A percentile compares a stretch with the other conserved stretches of the same genome.
Conservation (phyloP, 345 rosid species). For the Populus ilicifolia region DNA sequence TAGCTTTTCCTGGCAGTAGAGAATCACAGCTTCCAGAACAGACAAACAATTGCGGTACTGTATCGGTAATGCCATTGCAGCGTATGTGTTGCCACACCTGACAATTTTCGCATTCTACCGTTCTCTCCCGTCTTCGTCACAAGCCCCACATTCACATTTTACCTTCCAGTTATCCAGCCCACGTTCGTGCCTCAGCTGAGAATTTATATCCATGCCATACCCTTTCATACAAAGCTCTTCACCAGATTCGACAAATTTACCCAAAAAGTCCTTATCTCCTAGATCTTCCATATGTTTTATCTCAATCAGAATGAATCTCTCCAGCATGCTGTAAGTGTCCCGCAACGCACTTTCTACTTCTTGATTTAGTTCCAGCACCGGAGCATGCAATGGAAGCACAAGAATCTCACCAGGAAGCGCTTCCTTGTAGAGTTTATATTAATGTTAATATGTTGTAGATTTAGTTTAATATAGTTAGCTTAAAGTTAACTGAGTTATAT, state of each 20-base stretch:
- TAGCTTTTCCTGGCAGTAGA: slow-evolving; percentile 33
- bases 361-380: slow-evolving; percentile 59
- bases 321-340: slow-evolving; percentile 66
- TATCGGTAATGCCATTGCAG: slow-evolving; percentile 63
- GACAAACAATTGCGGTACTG: slow-evolving; percentile 67
- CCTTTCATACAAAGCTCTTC: slow-evolving; percentile 51
- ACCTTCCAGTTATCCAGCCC: slow-evolving; percentile 79
- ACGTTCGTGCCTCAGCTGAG: slow-evolving; percentile 49
- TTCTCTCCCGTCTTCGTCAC: slow-evolving; percentile 89
- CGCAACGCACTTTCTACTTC: slow-evolving; percentile 52
- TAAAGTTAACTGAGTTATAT: too few species aligned
- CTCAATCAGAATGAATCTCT: slow-evolving; percentile 47
- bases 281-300: slow-evolving; percentile 43
- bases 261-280: slow-evolving; percentile 44
- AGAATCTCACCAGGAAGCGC: slow-evolving; percentile 57
- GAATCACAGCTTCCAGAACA: slow-evolving; percentile 63
- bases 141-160: slow-evolving; percentile 66
- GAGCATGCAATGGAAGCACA: slow-evolving; percentile 54
- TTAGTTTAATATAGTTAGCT: too few species aligned
- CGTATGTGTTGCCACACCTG: slow-evolving; percentile 92
- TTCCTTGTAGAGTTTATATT: slow-evolving; percentile 12
- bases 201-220: slow-evolving; percentile 38
- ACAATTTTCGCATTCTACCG: slow-evolving; percentile 79
- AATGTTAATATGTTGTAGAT: too few species aligned
- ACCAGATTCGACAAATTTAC: slow-evolving; percentile 51